Base-by-base conservation (phyloP, 1,139 yeast genomes). In the Casaregolazyma suthepensis region DNA sequence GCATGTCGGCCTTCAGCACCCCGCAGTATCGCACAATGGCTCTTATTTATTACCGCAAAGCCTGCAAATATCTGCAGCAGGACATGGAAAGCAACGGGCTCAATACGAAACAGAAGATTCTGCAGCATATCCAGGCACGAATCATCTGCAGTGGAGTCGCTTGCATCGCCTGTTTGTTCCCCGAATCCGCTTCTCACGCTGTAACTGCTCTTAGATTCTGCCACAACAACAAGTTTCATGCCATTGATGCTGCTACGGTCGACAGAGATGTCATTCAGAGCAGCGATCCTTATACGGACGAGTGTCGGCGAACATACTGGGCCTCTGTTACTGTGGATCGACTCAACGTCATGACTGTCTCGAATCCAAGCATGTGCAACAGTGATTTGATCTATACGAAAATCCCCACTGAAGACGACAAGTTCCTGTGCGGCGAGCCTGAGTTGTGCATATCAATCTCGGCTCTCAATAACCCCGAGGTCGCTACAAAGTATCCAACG, bases 391-490 rank as follows among this genome's bases (percentile, higher is more conserved):
- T 47, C 13, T 47, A 22, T 23, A 19, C 22, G n/a, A 38, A 29
- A 37, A 19, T 47, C 10, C 50, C 50, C 5, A 38, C 38, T n/a
- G 50, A 47, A 10, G 50, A 47, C 22, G 50, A 47, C n/a, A 37
- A 35, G 12, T 47, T 47, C 22, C n/a, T 38, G 12, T 17, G 20
- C 10, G 50, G 50, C 3, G 23, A 47, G 15, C 50, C 50, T 15
- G 18, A 43, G 19, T 22, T 38, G 26, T 47, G 50, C 22, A 6
- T 47, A 9, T 22, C 31, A 13, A 37, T 20, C 19, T 43, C 40
- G 13, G 38, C 44, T n/a, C 38, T 47, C 3, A 35, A 15, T n/a
- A 35, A 35, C n/a, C 42, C 17, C 22, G 18, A 23, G 22, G 22
- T 13, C 31, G 38, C 26, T 38, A n/a, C 3, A 15, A 29, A 45